Evolutionary conservation across 73 alveolate species (phyloP).

Genomic region (Paramecium biaurelia): DNA sequence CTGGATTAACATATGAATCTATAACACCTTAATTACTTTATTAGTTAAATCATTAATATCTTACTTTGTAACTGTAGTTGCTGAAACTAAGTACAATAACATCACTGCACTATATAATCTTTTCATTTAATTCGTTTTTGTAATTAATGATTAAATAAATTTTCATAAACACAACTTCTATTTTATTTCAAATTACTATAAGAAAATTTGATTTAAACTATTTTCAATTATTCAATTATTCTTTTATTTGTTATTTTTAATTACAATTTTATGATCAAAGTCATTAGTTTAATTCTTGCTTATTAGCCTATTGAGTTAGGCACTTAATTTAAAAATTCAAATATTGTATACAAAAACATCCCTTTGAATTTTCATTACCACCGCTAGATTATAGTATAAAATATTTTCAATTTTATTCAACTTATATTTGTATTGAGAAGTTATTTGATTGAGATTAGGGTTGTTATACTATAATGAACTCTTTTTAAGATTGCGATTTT

Average conservation of each 20-base stretch:
- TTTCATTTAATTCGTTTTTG: constrained; percentile 12
- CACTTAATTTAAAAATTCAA: no score
- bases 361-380: no score
- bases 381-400: no score
- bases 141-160: neutral
- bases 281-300: no score
- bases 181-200: neutral
- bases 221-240: no score
- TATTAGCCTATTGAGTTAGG: no score
- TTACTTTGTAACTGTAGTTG: constrained; percentile 21
- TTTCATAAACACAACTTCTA: neutral
- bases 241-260: neutral
- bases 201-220: neutral
- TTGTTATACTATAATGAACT: no score
- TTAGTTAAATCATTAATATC: neutral
- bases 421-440: no score
- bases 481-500: no score
- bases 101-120: neutral
- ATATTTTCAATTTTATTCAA: no score
- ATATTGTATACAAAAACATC: no score
- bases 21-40: neutral
- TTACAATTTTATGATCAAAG: neutral
- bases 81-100: neutral
- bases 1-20: constrained; percentile 12
- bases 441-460: no score